These are phyloP conservation scores for Fusarium lyarnte DNA, from an alignment of 2,329 filamentous ascomycete genomes.

Conservation along the genomic window DNA sequence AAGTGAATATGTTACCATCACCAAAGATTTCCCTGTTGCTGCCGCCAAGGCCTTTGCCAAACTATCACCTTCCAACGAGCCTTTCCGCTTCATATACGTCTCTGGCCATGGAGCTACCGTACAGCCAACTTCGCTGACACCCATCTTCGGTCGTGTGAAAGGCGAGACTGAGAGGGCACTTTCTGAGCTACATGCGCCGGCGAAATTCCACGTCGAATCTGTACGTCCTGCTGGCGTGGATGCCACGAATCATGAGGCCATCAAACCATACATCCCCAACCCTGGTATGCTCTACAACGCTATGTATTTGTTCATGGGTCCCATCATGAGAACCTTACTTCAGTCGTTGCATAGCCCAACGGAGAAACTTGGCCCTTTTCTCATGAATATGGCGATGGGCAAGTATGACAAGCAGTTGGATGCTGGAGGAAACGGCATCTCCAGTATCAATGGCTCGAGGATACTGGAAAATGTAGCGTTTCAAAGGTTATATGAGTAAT, in stretches of 20 bases:
- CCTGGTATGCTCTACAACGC: conserved; percentile 1
- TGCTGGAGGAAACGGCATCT: background rate
- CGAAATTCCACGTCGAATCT: conserved; percentile 12
- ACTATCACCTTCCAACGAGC: conserved; percentile 8
- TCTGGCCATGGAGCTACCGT: conserved; percentile 14
- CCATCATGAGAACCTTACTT: conserved; percentile 5
- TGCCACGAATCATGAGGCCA: conserved; percentile 16
- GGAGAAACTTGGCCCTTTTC: conserved; percentile 22
- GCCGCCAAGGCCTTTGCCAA: conserved; percentile 22
- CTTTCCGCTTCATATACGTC: conserved; percentile 32
- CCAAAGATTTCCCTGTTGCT: conserved; percentile 25
- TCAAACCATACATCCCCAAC: conserved; percentile 21
- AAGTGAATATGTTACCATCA: conserved; percentile 30
- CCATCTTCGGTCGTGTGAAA: conserved; percentile 25
- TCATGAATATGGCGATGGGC: conserved; percentile 27
- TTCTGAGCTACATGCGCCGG: conserved; percentile 4
- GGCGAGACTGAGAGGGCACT: conserved; percentile 23
- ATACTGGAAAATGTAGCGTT: conserved; percentile 32
- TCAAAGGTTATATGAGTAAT: background rate
- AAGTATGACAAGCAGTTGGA: conserved; percentile 15
- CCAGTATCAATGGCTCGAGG: conserved; percentile 11
- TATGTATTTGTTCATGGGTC: background rate
- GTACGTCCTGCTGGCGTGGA: conserved; percentile 30
- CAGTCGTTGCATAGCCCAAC: conserved; percentile 20
- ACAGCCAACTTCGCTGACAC: conserved; percentile 14